phyloP scores from a whole-genome alignment of 202 grass and related monocot genomes.

The Hordeum pubiflorum region DNA sequence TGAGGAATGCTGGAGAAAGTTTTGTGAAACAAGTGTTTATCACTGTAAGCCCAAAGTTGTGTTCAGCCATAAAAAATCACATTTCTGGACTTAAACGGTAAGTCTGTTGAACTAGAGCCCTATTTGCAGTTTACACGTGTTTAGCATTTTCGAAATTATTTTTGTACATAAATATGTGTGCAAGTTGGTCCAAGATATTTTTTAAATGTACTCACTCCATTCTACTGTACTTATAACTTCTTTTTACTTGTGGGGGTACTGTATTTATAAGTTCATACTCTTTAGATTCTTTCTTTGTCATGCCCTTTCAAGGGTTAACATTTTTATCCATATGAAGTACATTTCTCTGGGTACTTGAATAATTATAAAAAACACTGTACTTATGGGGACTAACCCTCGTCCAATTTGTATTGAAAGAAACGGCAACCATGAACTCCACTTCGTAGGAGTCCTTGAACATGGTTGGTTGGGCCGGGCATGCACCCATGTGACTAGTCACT shows the following conservation, averaged over 20 bases:
- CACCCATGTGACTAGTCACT: background rate
- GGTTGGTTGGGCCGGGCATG: background rate
- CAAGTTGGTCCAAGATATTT: background rate
- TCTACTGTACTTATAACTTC: background rate
- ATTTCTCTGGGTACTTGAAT: background rate
- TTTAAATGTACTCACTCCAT: background rate
- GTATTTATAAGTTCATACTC: background rate
- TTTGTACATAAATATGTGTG: background rate
- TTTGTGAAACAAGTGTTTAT: slow-evolving; percentile 84
- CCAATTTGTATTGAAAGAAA: background rate
- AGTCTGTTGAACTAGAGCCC: background rate
- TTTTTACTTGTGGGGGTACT: background rate
- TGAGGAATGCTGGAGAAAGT: slow-evolving; percentile 5
- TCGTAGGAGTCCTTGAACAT: background rate
- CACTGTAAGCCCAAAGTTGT: slow-evolving; percentile 87
- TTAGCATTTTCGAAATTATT: background rate
- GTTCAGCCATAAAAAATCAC: slow-evolving; percentile 72
- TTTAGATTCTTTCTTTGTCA: background rate
- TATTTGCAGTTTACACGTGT: background rate
- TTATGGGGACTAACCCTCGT: background rate
- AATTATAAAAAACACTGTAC: background rate
- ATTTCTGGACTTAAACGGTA: slow-evolving; percentile 58
- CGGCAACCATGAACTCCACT: background rate
- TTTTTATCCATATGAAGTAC: background rate
- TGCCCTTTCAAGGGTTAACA: background rate